These are phyloP conservation scores for Linnemannia hyalina DNA, from an alignment of 192 early-diverging fungal species.

Conservation along the genomic window DNA sequence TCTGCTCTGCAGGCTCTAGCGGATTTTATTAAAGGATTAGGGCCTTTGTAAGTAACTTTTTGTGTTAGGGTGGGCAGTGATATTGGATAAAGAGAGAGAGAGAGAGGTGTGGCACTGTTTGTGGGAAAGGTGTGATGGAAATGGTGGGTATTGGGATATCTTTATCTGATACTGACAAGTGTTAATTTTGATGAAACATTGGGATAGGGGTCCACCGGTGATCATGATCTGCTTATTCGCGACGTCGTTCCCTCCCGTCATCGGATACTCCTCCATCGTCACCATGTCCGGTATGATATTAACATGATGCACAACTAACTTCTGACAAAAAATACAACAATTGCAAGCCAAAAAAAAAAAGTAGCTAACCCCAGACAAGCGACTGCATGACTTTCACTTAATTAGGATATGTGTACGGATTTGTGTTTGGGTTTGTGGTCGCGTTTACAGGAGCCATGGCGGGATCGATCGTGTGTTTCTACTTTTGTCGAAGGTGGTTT, in stretches of 20 bases:
- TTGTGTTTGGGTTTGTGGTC: constrained; percentile 68
- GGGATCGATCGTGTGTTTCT: constrained; percentile 69
- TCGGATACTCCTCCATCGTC: constrained; percentile 76
- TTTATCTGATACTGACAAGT: background rate
- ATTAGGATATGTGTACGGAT: constrained; percentile 73
- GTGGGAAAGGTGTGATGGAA: background rate
- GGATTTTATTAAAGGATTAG: constrained; percentile 53
- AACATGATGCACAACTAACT: no score
- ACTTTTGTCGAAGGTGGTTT: constrained; percentile 62
- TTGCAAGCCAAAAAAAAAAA: background rate
- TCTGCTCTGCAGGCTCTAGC: constrained; percentile 53
- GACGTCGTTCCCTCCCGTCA: constrained; percentile 76
- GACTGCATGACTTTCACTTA: background rate
- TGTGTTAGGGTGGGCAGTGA: background rate
- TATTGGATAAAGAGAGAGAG: background rate
- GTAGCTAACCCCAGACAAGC: background rate
- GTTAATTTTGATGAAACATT: background rate
- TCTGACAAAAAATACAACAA: no score
- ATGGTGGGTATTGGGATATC: background rate
- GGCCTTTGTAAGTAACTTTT: constrained; percentile 46
- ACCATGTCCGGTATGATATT: constrained; percentile 64
- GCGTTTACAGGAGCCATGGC: constrained; percentile 69
- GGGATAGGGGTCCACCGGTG: constrained; percentile 59
- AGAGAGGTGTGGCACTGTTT: background rate
- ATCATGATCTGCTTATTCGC: constrained; percentile 66